Percentiles rank a stretch among this genome's conserved stretches.
Conservation (phyloP, 2,329 filamentous ascomycete species). For the Cladophialophora immunda region DNA sequence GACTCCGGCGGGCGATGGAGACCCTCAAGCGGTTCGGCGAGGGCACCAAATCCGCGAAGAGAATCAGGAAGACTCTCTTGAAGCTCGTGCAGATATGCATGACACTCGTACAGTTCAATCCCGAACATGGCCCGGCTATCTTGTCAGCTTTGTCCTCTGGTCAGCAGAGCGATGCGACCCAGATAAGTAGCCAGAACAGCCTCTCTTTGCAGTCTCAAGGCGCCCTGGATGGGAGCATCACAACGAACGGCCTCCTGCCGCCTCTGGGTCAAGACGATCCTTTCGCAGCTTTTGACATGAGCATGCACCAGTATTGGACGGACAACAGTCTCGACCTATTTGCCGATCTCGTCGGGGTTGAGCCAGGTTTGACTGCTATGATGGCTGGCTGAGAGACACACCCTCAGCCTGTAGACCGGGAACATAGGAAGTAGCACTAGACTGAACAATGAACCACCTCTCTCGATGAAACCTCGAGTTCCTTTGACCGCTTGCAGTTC, state of each 20-base stretch:
- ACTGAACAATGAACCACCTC: not conserved
- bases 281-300: slow-evolving; percentile 30
- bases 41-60: slow-evolving; percentile 32
- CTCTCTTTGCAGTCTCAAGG: slow-evolving; percentile 3
- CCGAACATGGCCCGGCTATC: slow-evolving; percentile 30
- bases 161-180: slow-evolving; percentile 22
- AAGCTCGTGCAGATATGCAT: slow-evolving; percentile 37
- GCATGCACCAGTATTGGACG: slow-evolving; percentile 35
- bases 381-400: slow-evolving; percentile 25
- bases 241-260: slow-evolving; percentile 53
- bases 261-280: slow-evolving; percentile 56
- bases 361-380: slow-evolving; percentile 32
- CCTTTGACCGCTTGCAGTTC: not conserved
- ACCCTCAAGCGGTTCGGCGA: slow-evolving; percentile 32
- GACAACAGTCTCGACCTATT: slow-evolving; percentile 36
- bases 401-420: not conserved
- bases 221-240: slow-evolving; percentile 6
- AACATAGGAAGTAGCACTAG: not conserved
- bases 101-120: slow-evolving; percentile 32
- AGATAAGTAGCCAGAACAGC: slow-evolving; percentile 16
- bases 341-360: slow-evolving; percentile 32
- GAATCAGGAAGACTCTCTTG: slow-evolving; percentile 32
- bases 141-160: slow-evolving; percentile 27
- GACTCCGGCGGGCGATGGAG: slow-evolving; percentile 30
- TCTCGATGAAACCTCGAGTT: not conserved